Evolutionary conservation across 225 moss, liverwort and hornwort species (phyloP), one percentile per base, ranked within the genome.

Genomic region (Pseudisothecium myosuroides): DNA sequence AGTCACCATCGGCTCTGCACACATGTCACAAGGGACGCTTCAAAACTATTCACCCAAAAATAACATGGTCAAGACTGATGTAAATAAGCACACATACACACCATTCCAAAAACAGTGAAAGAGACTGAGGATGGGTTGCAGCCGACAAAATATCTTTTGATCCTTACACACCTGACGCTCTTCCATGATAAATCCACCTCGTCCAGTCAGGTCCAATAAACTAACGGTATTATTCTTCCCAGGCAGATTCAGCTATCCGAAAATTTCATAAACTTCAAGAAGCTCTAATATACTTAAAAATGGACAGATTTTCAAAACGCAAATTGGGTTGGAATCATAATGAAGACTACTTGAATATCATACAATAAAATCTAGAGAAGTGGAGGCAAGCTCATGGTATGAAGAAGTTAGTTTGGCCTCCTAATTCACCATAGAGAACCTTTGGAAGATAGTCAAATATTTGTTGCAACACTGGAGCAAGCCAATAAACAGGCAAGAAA

Each of bases 1-100:
- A 99, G 45, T 94, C 90, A n/a, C 98, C 98, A 91, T 99, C 97
- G 61, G 96, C 96, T 92, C 97, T 97, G 94, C 91, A 88, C 72
- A 81, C 55, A 43, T 28, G 43, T 7, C 84, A 89, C 81, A 69
- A 41, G 43, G 13, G 29, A 52, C 28, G 50, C 32, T 65, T 84
- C 45, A 88, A 61, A 28, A 80, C 36, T 45, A 8, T 67, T 68
- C 47, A 36, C 58, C 37, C 47, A 29, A 37, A 5, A 56, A 49
- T 37, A 54, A 76, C 62, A 78, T 37, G 66, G 50, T 85, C 85
- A 27, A 66, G 26, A 52, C 71, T 78, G 34, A 47, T 49, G 26
- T 9, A 56, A 52, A 32, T 47, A 24, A 65, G 65, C 49, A 39
- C 81, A 68, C 15, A 43, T 6, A 41, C 11, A 62, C 16, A 39